A percentile compares a stretch with the other conserved stretches of the same genome.
Conservation (phyloP, 2,329 filamentous ascomycete genomes). For the Boeremia lycopersici region DNA sequence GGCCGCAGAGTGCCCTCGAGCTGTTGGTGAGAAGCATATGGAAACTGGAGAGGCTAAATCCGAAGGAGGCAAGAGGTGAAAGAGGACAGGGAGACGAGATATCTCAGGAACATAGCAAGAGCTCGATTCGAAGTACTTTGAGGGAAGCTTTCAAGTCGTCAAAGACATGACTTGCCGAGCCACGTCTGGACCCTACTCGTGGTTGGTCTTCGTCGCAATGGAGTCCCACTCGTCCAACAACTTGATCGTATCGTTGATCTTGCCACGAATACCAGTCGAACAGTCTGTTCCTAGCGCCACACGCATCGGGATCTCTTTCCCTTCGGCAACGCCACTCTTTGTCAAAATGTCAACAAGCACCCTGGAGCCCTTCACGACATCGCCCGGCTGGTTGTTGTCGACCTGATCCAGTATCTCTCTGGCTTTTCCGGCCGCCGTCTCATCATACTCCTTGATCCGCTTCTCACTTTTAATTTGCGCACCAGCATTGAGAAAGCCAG, state of each 20-base stretch:
- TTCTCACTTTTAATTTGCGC: conserved; percentile 24
- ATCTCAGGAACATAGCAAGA: neutral
- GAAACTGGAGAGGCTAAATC: conserved; percentile 12
- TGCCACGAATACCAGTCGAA: conserved; percentile 14
- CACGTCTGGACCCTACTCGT: conserved; percentile 11
- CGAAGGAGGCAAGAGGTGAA: neutral
- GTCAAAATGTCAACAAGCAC: conserved; percentile 64
- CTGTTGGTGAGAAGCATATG: conserved; percentile 25
- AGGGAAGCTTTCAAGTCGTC: neutral
- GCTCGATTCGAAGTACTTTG: neutral
- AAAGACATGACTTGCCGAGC: neutral
- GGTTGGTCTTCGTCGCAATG: conserved; percentile 24
- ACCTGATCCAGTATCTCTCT: conserved; percentile 42
- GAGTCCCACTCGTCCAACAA: conserved; percentile 47
- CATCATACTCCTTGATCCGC: conserved; percentile 39
- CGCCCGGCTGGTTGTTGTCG: conserved; percentile 61
- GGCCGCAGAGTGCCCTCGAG: conserved; percentile 21
- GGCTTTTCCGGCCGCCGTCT: conserved; percentile 42
- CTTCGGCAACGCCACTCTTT: conserved; percentile 54
- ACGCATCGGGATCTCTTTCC: conserved; percentile 59
- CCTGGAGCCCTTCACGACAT: conserved; percentile 59
- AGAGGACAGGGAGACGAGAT: neutral
- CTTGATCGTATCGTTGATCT: conserved; percentile 26
- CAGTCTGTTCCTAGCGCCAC: conserved; percentile 56
- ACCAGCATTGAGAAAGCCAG: conserved; percentile 51